Conservation (phyloP, 495 filamentous ascomycete genomes). For the Penicillium diatomitis region DNA sequence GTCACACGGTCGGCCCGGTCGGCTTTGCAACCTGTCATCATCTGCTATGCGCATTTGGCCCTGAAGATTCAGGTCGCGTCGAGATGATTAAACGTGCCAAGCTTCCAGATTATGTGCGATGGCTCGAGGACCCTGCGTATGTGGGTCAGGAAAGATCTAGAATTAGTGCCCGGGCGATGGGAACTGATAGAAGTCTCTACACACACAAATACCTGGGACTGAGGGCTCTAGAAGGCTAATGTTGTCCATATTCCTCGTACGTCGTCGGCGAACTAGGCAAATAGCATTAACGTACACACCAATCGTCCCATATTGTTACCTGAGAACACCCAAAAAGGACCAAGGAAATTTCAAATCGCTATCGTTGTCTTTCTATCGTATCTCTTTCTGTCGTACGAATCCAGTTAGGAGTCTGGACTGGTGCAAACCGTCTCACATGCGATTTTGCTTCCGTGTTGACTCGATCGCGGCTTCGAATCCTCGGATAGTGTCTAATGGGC, state of each 20-base stretch:
- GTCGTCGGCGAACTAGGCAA: too few relatives aligned
- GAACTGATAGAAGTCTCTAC: too few relatives aligned
- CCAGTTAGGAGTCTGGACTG: neutral
- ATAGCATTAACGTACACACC: too few relatives aligned
- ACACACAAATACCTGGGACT: too few relatives aligned
- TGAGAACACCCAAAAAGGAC: too few relatives aligned
- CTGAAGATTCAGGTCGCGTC: neutral
- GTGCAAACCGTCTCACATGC: constrained; percentile 4
- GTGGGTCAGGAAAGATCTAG: neutral
- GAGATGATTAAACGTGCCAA: constrained; percentile 1
- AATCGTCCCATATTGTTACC: too few relatives aligned
- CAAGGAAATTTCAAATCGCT: neutral
- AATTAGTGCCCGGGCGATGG: too few relatives aligned
- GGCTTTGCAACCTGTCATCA: too few relatives aligned
- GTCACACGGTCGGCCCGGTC: too few relatives aligned
- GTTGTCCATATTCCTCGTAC: too few relatives aligned
- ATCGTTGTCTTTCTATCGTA: constrained; percentile 9
- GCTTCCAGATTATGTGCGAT: neutral
- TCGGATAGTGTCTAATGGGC: constrained; percentile 87
- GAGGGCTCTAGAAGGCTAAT: too few relatives aligned
- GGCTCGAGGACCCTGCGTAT: neutral
- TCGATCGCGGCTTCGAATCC: constrained; percentile 89
- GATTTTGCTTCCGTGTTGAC: constrained; percentile 24
- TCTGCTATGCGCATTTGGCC: too few relatives aligned
- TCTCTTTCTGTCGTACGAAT: constrained; percentile 7